Evolutionary conservation across 1,284 basidiomycete genomes (phyloP).

Genomic region (Meripilus lineatus): DNA sequence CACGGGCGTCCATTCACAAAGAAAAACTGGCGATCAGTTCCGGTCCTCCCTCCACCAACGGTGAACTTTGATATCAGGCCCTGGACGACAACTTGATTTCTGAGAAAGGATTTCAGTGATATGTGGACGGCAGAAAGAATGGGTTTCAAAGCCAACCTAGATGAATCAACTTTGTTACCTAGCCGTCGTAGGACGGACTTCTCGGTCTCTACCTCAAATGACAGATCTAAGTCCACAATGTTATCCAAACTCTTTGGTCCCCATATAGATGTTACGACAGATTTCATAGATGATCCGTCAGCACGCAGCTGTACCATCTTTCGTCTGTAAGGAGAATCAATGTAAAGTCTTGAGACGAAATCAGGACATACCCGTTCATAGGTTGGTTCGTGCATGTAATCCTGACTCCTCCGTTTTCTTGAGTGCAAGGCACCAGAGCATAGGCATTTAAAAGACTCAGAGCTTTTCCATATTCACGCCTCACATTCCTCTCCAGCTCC

Average conservation of each 20-base stretch:
- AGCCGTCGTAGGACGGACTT: slow-evolving; percentile 35
- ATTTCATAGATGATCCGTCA: slow-evolving; percentile 57
- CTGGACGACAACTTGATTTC: slow-evolving; percentile 35
- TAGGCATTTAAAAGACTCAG: slow-evolving; percentile 83
- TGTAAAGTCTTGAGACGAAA: background rate
- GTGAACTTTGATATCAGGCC: slow-evolving; percentile 81
- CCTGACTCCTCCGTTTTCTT: slow-evolving; percentile 54
- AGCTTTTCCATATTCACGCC: slow-evolving; percentile 88
- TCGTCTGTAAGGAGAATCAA: slow-evolving; percentile 40
- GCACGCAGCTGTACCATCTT: slow-evolving; percentile 74
- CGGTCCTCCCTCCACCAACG: slow-evolving; percentile 66
- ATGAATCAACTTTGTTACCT: slow-evolving; percentile 15
- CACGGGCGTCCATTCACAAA: slow-evolving; percentile 94
- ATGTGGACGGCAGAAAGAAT: too few relatives aligned
- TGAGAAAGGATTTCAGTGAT: background rate
- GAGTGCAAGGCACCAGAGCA: slow-evolving; percentile 77
- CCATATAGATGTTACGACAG: slow-evolving; percentile 80
- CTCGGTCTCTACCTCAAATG: slow-evolving; percentile 67
- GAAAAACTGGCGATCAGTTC: slow-evolving; percentile 88
- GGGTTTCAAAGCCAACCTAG: too few relatives aligned
- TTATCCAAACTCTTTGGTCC: slow-evolving; percentile 77
- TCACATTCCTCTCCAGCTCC: slow-evolving; percentile 86
- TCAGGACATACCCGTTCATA: slow-evolving; percentile 60
- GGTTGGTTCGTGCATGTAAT: slow-evolving; percentile 73
- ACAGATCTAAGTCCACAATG: slow-evolving; percentile 70